Evolutionary conservation across 2,329 filamentous ascomycete species (phyloP).

Genomic region (Talaromyces atroroseus): DNA sequence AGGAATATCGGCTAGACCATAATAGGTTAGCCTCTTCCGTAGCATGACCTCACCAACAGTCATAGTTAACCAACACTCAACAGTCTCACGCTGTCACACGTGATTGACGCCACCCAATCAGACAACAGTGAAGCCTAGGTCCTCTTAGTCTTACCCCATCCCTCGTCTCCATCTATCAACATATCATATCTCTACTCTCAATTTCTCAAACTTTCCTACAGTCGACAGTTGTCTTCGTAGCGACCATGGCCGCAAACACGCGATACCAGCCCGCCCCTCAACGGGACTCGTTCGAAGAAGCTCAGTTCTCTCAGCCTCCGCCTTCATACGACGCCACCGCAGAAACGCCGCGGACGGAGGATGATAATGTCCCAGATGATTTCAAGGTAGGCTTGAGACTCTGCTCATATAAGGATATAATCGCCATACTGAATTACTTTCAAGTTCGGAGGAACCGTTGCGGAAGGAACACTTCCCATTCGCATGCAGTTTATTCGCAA

Average conservation of each 20-base stretch:
- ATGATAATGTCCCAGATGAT: slow-evolving; percentile 92
- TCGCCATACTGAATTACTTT: slow-evolving; percentile 9
- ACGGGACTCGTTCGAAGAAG: slow-evolving; percentile 77
- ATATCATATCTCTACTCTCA: not conserved
- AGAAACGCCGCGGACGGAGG: slow-evolving; percentile 63
- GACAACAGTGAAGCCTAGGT: not conserved
- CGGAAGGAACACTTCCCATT: slow-evolving; percentile 90
- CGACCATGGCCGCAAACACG: slow-evolving; percentile 63
- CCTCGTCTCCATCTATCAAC: not conserved
- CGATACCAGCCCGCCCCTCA: slow-evolving; percentile 81
- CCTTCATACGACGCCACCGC: slow-evolving; percentile 55
- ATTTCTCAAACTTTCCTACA: not conserved
- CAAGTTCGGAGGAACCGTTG: slow-evolving; percentile 85
- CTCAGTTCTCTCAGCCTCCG: slow-evolving; percentile 67
- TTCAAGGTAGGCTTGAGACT: slow-evolving; percentile 64
- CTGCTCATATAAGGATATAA: not conserved
- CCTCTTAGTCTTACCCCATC: not conserved
- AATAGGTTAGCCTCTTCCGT: not conserved
- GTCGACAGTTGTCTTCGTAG: not conserved
- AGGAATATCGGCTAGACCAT: no score
- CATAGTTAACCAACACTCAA: no score
- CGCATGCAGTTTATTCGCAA: slow-evolving; percentile 96
- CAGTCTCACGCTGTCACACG: not conserved
- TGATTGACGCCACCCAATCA: slow-evolving; percentile 9
- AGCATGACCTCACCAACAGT: slow-evolving; percentile 12